These are phyloP conservation scores for Erythrophleum ivorense DNA, from an alignment of 331 rosid genomes.

Conservation along the genomic window DNA sequence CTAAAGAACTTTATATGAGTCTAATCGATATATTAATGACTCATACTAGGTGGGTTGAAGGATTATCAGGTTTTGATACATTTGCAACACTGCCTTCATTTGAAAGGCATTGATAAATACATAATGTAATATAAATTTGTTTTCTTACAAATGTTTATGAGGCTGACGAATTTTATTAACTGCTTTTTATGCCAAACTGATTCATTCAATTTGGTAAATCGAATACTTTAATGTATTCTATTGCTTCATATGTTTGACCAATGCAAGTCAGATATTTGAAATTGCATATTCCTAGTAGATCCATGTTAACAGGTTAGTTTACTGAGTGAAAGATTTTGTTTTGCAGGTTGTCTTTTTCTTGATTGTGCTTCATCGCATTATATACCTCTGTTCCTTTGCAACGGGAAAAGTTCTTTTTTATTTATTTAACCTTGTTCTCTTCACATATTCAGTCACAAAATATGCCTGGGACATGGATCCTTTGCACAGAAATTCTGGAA, in stretches of 20 bases:
- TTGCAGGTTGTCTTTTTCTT: constrained; percentile 91
- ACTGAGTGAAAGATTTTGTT: constrained; percentile 37
- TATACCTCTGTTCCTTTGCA: constrained; percentile 94
- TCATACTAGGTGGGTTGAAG: background rate
- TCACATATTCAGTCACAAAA: constrained; percentile 80
- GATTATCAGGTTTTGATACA: constrained; percentile 16
- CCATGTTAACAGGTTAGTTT: constrained; percentile 7
- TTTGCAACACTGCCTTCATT: background rate
- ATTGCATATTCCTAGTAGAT: too few relatives aligned
- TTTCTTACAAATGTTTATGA: constrained; percentile 13
- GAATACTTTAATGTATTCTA: constrained; percentile 13
- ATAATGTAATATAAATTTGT: background rate
- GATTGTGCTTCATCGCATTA: constrained; percentile 91
- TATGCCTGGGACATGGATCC: constrained; percentile 94
- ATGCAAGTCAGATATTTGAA: constrained; percentile 2
- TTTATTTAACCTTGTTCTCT: constrained; percentile 81
- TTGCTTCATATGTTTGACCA: background rate
- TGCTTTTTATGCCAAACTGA: constrained; percentile 14
- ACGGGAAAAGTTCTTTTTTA: constrained; percentile 81
- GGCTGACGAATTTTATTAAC: constrained; percentile 4
- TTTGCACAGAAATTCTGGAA: constrained; percentile 65
- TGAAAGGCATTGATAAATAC: background rate
- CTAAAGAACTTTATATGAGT: too few relatives aligned
- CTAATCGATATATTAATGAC: too few relatives aligned
- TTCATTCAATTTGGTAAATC: constrained; percentile 1